Evolutionary conservation across 1,284 basidiomycete species (phyloP), one percentile per base, ranked within the genome.

Genomic region (Acaromyces ingoldii): DNA sequence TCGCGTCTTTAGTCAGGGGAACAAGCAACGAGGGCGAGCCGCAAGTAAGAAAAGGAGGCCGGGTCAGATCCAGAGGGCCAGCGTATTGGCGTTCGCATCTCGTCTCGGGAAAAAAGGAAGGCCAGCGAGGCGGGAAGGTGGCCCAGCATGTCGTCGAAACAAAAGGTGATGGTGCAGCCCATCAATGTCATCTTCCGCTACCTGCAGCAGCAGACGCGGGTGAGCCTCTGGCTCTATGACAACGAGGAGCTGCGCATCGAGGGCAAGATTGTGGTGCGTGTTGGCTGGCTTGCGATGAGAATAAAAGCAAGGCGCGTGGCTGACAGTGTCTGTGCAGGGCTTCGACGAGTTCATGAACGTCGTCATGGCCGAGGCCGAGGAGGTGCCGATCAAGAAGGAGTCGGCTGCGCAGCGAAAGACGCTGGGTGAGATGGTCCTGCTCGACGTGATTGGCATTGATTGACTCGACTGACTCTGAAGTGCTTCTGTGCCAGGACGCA

Each of bases 341-440:
- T 98, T 98, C 72, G 95, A 99, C 76, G 95, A 99, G 78, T 99
- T 98, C 78, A 99, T 99, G 95, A 99, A 99, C 76, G 80, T 99
- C 19, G 90, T 96, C 21, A 80, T 96, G n/a, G 91, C 96, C 70
- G 90, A 97, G 58, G 90, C 93, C 34, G 83, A 85, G 55, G 95
- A 98, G 77, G 88, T 97, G 6, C 93, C 85, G 75, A 57, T 57
- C 19, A 63, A 61, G 41, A 58, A 67, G 39, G 66, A 58, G 39
- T 62, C 63, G 48, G 65, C 62, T 46, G 57, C 63, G n/a, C 60
- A 61, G 47, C 58, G 72, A 52, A 53, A 51, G 37, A 53, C 40
- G 29, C 26, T 49, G 9, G 48, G 48, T 49, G 39, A 49, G 48
- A 37, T 45, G 17, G n/a, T 30, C 9, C 13, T 45, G 6, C 17